Conservation (phyloP, 2,329 filamentous ascomycete genomes). For the Alternaria infectoria region DNA sequence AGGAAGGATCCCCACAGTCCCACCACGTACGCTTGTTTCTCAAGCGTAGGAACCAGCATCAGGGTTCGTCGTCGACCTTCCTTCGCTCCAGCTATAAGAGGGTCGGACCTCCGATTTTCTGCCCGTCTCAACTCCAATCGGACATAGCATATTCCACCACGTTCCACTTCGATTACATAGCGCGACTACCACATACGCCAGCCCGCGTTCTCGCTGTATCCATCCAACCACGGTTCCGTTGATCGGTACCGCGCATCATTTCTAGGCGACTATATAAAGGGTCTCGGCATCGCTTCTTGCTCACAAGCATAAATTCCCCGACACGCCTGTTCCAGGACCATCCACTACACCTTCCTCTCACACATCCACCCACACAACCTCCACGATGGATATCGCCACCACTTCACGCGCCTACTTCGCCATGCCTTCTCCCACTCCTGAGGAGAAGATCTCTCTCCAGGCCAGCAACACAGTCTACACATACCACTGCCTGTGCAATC, state of each 20-base stretch:
- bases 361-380: conserved; percentile 1
- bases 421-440: conserved; percentile 39
- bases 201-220: background rate
- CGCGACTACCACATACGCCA: background rate
- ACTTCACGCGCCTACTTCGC: conserved; percentile 42
- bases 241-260: conserved; percentile 6
- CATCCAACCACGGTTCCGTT: conserved; percentile 1
- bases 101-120: conserved; percentile 13
- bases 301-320: conserved; percentile 4
- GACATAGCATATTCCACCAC: background rate
- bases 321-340: background rate
- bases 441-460: conserved; percentile 43
- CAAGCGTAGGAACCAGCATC: conserved; percentile 3
- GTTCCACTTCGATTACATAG: background rate
- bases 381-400: conserved; percentile 38
- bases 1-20: conserved; percentile 8
- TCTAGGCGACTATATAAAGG: background rate
- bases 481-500: conserved; percentile 71
- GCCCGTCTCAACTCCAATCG: background rate
- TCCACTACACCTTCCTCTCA: background rate
- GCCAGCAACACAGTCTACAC: conserved; percentile 54
- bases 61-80: conserved; percentile 2
- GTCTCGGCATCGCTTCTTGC: background rate
- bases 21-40: conserved; percentile 8
- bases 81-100: conserved; percentile 11